A percentile compares a stretch with the other conserved stretches of the same genome.
phyloP scores from a whole-genome alignment of 768 basidiomycete species.

The Lenzites betulinus region DNA sequence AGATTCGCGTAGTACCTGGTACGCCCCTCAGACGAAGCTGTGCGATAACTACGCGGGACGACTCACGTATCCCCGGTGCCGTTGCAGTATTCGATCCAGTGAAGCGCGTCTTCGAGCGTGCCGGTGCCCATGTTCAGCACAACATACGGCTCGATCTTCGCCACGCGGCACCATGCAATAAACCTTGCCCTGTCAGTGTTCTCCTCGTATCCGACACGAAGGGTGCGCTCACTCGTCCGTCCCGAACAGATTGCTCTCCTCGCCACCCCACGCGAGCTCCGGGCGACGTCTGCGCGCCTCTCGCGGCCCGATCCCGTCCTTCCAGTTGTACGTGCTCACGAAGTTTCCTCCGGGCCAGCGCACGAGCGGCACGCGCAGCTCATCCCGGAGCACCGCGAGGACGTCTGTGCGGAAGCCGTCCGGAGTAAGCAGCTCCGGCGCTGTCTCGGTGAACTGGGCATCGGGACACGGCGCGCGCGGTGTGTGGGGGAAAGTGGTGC shows the following conservation, averaged over 20 bases:
- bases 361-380: slow-evolving; percentile 24
- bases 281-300: slow-evolving; percentile 52
- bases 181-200: slow-evolving; percentile 39
- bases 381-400: slow-evolving; percentile 24
- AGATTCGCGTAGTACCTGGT: slow-evolving; percentile 52
- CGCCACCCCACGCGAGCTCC: slow-evolving; percentile 61
- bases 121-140: slow-evolving; percentile 69
- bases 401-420: slow-evolving; percentile 31
- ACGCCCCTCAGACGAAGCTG: neutral
- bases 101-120: slow-evolving; percentile 58
- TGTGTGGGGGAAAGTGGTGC: slow-evolving; percentile 32
- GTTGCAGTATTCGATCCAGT: slow-evolving; percentile 67
- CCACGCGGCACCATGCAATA: slow-evolving; percentile 53
- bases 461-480: slow-evolving; percentile 27
- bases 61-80: slow-evolving; percentile 41
- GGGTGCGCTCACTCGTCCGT: slow-evolving; percentile 38
- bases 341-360: slow-evolving; percentile 30
- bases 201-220: neutral
- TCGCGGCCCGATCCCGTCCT: slow-evolving; percentile 57
- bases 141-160: slow-evolving; percentile 58
- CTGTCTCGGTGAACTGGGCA: slow-evolving; percentile 25
- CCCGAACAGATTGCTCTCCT: slow-evolving; percentile 64
- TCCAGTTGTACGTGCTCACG: slow-evolving; percentile 30
- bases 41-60: neutral
- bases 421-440: slow-evolving; percentile 21